phyloP scores from a whole-genome alignment of 2,329 filamentous ascomycete genomes.

The Alternaria atra region DNA sequence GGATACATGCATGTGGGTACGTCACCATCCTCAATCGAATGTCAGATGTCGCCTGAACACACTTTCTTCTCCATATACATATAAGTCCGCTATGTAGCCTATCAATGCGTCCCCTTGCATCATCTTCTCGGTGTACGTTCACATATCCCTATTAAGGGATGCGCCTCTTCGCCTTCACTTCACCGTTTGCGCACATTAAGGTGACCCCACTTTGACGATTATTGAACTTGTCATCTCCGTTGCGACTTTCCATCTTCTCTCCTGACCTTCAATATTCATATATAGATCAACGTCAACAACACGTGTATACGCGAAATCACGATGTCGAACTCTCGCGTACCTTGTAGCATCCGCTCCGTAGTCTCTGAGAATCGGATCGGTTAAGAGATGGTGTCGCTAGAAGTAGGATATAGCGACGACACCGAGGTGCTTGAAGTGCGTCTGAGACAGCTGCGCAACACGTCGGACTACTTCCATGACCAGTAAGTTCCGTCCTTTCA shows the following conservation, averaged over 20 bases:
- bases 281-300: background rate
- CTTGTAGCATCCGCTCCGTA: background rate
- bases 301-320: background rate
- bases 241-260: background rate
- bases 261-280: no score
- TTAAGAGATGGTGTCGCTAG: background rate
- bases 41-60: background rate
- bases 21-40: background rate
- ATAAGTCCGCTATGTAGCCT: background rate
- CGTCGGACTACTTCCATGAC: background rate
- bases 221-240: background rate
- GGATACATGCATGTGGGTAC: background rate
- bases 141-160: background rate
- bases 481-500: background rate
- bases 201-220: background rate
- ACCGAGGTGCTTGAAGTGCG: background rate
- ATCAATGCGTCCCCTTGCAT: background rate
- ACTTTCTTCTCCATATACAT: background rate
- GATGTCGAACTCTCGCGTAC: background rate
- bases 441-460: background rate
- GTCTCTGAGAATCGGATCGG: background rate
- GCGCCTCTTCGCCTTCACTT: slow-evolving; percentile 1
- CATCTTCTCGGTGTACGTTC: background rate
- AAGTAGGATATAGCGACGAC: background rate
- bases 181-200: background rate